Evolutionary conservation across 1,284 basidiomycete genomes (phyloP).

Genomic region (Fomitopsis palustris): DNA sequence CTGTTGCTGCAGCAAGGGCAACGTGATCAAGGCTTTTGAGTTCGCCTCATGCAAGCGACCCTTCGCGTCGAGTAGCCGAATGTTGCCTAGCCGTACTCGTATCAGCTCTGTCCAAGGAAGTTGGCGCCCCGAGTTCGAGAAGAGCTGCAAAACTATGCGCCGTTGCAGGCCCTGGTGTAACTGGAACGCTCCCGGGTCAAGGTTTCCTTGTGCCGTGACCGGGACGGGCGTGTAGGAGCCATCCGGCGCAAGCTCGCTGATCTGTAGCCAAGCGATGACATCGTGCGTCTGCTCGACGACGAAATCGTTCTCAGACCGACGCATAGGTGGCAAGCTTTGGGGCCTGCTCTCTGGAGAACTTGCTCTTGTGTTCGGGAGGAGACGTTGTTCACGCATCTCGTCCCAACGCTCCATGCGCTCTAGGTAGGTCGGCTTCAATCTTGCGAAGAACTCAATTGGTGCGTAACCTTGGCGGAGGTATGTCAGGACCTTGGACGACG

Average conservation of each 20-base stretch:
- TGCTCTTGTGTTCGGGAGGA: constrained; percentile 17
- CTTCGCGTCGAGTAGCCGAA: constrained; percentile 82
- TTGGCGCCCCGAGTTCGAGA: constrained; percentile 86
- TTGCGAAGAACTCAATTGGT: constrained; percentile 86
- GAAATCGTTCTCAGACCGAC: constrained; percentile 89
- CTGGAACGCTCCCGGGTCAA: constrained; percentile 86
- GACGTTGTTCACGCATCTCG: constrained; percentile 74
- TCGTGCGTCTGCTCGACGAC: constrained; percentile 89
- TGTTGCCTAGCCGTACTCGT: constrained; percentile 76
- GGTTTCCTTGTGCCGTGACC: constrained; percentile 71
- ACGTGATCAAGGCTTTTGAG: constrained; percentile 61
- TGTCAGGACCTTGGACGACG: constrained; percentile 69
- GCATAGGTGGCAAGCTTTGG: constrained; percentile 65
- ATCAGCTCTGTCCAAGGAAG: constrained; percentile 84
- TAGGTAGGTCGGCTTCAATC: constrained; percentile 76
- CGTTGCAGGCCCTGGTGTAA: constrained; percentile 94
- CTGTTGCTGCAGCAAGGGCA: constrained; percentile 75
- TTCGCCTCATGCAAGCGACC: constrained; percentile 77
- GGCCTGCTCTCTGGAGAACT: constrained; percentile 23
- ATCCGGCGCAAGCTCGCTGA: constrained; percentile 83
- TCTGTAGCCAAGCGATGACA: constrained; percentile 80
- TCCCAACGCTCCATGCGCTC: constrained; percentile 91
- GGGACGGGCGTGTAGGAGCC: constrained; percentile 86
- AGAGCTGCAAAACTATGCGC: constrained; percentile 72
- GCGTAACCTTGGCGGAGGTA: constrained; percentile 76